These are phyloP conservation scores for Chloris gayana DNA, from an alignment of 176 grass and related monocot genomes.

Conservation along the genomic window DNA sequence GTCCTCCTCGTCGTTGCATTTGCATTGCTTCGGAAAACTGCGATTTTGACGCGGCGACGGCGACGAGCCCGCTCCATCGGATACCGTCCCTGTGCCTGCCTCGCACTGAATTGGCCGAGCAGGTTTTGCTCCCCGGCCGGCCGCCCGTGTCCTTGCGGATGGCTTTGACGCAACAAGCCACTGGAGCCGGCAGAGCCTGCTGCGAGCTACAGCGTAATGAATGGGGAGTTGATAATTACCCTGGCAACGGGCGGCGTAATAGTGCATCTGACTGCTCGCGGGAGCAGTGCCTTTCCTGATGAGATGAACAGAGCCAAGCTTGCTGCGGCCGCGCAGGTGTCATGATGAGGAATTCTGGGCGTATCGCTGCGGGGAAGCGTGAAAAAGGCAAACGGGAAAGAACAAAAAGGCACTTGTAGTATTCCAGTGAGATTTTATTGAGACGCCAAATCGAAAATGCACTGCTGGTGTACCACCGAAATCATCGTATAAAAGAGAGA, in stretches of 20 bases:
- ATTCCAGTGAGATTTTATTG: not conserved
- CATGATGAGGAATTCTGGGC: not conserved
- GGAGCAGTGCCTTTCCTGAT: not conserved
- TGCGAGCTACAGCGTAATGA: conserved; percentile 24
- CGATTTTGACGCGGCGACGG: too few species aligned
- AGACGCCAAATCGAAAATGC: not conserved
- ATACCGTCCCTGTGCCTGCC: conserved; percentile 2
- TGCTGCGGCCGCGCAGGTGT: too few species aligned
- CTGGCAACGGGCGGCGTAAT: not conserved
- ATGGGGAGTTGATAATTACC: conserved; percentile 33
- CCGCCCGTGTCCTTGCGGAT: not conserved
- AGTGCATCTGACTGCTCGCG: conserved; percentile 16
- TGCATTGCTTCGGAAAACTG: not conserved
- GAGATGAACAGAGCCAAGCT: not conserved
- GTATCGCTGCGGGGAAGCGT: not conserved
- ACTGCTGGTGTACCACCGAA: not conserved
- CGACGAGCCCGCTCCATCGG: not conserved
- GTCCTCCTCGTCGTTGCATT: too few species aligned
- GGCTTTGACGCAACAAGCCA: conserved; percentile 23
- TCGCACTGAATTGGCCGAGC: too few species aligned
- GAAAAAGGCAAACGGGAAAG: not conserved
- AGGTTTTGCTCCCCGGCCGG: too few species aligned
- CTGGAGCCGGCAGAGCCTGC: conserved; percentile 3
- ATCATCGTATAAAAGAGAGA: too few species aligned
- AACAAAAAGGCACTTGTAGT: not conserved